A percentile compares a stretch with the other conserved stretches of the same genome.
Conservation (phyloP, 2,329 filamentous ascomycete genomes). For the Fusarium anguioides region DNA sequence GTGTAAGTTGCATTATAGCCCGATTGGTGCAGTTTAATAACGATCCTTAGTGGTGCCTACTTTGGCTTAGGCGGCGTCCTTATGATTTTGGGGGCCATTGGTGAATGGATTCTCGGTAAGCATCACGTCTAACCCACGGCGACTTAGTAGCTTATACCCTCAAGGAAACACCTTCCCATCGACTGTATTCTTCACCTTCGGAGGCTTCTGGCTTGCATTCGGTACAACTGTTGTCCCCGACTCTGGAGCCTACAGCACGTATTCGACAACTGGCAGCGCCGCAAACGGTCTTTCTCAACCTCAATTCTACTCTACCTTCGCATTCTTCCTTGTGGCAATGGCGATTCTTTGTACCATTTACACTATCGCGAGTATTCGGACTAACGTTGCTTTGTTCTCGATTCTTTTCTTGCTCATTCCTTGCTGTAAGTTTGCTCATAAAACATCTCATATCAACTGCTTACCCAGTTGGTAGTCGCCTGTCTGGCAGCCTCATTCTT, state of each 20-base stretch:
- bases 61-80: conserved; percentile 60
- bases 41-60: conserved; percentile 48
- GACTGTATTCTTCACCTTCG: conserved; percentile 62
- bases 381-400: conserved; percentile 69
- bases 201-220: conserved; percentile 63
- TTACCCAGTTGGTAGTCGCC: conserved; percentile 31
- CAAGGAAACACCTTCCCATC: conserved; percentile 63
- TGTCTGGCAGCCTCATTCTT: conserved; percentile 49
- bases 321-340: conserved; percentile 72
- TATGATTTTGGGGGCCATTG: conserved; percentile 58
- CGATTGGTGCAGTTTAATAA: neutral
- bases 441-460: rapidly evolving
- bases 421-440: conserved; percentile 39
- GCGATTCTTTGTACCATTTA: conserved; percentile 69
- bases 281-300: conserved; percentile 54
- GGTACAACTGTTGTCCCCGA: conserved; percentile 61
- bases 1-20: conserved; percentile 32
- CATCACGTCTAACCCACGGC: rapidly evolving
- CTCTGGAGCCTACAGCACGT: conserved; percentile 58
- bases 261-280: conserved; percentile 45
- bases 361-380: conserved; percentile 71
- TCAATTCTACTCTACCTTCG: conserved; percentile 61
- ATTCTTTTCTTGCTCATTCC: conserved; percentile 68
- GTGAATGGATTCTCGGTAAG: conserved; percentile 61
- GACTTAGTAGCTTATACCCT: neutral